phyloP scores from a whole-genome alignment of 1,284 basidiomycete genomes.

The Trichosporon coremiiforme region DNA sequence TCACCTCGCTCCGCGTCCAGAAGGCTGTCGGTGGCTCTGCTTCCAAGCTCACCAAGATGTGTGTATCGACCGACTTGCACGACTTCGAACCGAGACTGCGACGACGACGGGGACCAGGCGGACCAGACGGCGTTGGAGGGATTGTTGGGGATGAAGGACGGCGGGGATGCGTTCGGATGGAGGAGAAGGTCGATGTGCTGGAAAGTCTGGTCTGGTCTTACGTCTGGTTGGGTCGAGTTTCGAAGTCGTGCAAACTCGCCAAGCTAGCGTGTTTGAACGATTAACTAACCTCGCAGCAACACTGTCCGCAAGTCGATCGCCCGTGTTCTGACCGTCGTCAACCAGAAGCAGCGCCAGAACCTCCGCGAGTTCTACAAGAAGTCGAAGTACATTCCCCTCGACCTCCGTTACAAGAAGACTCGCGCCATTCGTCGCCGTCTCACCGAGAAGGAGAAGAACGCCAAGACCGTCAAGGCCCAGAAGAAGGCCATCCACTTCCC shows the following conservation, averaged over 20 bases:
- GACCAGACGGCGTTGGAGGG: slow-evolving; percentile 9
- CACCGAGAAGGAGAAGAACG: slow-evolving; percentile 79
- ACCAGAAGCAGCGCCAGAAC: slow-evolving; percentile 96
- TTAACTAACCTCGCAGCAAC: slow-evolving; percentile 63
- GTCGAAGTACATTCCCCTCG: slow-evolving; percentile 80
- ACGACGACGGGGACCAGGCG: background rate
- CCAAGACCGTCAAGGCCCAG: slow-evolving; percentile 84
- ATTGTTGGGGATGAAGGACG: background rate
- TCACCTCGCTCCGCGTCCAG: slow-evolving; percentile 89
- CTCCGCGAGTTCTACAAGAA: slow-evolving; percentile 99
- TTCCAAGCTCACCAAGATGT: slow-evolving; percentile 98
- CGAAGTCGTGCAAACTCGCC: slow-evolving; percentile 13
- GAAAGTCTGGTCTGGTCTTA: background rate
- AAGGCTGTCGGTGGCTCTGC: slow-evolving; percentile 97
- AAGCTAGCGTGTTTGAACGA: background rate
- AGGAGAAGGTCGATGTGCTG: background rate
- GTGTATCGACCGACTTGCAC: slow-evolving; percentile 53
- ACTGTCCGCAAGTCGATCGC: slow-evolving; percentile 98
- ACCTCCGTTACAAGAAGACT: slow-evolving; percentile 97
- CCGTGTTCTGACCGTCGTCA: slow-evolving; percentile 96
- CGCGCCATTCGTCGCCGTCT: slow-evolving; percentile 95
- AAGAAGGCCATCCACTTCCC: slow-evolving; percentile 97
- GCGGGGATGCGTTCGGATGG: background rate
- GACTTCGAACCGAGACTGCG: slow-evolving; percentile 8
- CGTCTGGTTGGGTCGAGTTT: background rate